A percentile compares a stretch with the other conserved stretches of the same genome.
These are phyloP conservation scores for Metschnikowia arizonensis DNA, from an alignment of 805 yeast genomes.

Conservation along the genomic window DNA sequence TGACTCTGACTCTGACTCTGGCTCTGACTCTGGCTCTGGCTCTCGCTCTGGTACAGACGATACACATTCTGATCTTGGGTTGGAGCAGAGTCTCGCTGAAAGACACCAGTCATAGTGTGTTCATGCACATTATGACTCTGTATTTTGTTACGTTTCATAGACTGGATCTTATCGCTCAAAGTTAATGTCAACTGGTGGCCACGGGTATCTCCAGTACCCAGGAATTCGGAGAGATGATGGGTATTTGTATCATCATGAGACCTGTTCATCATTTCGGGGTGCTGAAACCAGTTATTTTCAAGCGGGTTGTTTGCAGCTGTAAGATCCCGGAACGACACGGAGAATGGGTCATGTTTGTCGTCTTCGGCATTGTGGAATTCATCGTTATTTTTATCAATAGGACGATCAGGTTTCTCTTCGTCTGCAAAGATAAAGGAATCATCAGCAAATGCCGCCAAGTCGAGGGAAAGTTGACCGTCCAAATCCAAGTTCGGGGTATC, in stretches of 20 bases:
- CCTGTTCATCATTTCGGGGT: neutral
- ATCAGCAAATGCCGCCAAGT: conserved; percentile 78
- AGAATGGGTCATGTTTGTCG: neutral
- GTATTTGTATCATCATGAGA: neutral
- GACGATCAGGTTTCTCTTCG: conserved; percentile 60
- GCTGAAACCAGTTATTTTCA: conserved; percentile 1
- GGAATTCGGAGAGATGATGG: neutral
- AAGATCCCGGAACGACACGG: neutral
- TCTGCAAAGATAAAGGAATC: conserved; percentile 78
- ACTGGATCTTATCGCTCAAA: conserved; percentile 14
- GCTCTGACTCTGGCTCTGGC: too few relatives aligned
- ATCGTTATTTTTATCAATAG: conserved; percentile 17
- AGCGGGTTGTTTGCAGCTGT: neutral
- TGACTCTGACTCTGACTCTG: too few relatives aligned
- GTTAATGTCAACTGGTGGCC: conserved; percentile 8
- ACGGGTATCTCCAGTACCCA: conserved; percentile 2
- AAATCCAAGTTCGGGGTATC: conserved; percentile 39
- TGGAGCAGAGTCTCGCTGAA: neutral
- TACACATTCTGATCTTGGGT: neutral
- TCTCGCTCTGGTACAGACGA: too few relatives aligned
- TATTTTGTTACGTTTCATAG: conserved; percentile 11
- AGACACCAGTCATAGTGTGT: neutral
- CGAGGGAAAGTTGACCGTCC: conserved; percentile 44
- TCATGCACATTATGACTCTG: conserved; percentile 6
- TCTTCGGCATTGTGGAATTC: neutral